Percentiles rank a stretch among this genome's conserved stretches.
Conservation (phyloP, 208 protist genomes). For the Trypanosoma platydactyli region DNA sequence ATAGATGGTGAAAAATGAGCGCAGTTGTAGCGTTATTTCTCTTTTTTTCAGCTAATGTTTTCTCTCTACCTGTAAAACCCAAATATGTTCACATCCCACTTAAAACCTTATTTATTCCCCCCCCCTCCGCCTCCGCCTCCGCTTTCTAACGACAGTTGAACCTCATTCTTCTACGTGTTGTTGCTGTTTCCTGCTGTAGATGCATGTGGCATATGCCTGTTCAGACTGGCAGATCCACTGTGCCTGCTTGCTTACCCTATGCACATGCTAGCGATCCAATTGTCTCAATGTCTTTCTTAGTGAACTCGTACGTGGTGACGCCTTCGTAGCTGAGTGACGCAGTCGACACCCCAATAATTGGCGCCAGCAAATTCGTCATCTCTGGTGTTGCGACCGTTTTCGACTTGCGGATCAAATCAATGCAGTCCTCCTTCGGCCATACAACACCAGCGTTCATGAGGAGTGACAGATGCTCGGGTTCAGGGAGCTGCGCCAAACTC, state of each 20-base stretch:
- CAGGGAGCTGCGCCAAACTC: conserved; percentile 29
- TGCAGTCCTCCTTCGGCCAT: conserved; percentile 65
- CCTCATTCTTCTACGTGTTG: too few species aligned
- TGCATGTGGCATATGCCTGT: too few species aligned
- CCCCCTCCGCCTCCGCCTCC: too few species aligned
- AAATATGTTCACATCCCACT: too few species aligned
- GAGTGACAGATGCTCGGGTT: conserved; percentile 25
- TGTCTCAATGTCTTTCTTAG: conserved; percentile 51
- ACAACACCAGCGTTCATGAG: conserved; percentile 37
- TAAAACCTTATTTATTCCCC: too few species aligned
- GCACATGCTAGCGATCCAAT: conserved; percentile 38
- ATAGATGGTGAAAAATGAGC: too few species aligned
- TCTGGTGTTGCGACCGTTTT: conserved; percentile 28
- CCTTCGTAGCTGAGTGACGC: conserved; percentile 35
- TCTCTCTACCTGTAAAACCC: too few species aligned
- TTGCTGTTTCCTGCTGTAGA: conserved; percentile 3
- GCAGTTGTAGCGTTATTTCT: too few species aligned
- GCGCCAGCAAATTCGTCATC: conserved; percentile 12
- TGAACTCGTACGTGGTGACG: conserved; percentile 48
- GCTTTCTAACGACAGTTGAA: too few species aligned
- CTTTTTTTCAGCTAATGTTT: too few species aligned
- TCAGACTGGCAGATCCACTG: too few species aligned
- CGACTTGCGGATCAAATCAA: conserved; percentile 40
- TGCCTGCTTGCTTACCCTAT: background rate
- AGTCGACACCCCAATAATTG: conserved; percentile 29